A percentile compares a stretch with the other conserved stretches of the same genome.
Conservation (phyloP, 129 eudicot genomes). For the Helianthus tuberosus region DNA sequence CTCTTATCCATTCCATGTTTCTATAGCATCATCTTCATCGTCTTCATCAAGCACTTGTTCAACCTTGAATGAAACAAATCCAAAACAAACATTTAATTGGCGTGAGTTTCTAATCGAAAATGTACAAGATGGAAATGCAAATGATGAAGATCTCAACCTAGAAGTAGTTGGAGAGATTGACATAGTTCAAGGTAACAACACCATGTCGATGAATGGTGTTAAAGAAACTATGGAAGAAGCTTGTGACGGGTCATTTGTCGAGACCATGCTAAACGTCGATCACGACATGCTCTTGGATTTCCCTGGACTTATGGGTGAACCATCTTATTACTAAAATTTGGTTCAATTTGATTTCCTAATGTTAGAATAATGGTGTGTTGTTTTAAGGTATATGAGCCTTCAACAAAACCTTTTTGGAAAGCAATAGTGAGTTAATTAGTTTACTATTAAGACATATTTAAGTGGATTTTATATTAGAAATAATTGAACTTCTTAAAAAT, state of each 20-base stretch:
- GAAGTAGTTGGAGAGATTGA: conserved; percentile 26
- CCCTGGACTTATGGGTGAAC: conserved; percentile 73
- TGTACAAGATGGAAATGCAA: conserved; percentile 28
- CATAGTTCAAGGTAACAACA: conserved; percentile 18
- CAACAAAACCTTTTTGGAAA: conserved; percentile 2
- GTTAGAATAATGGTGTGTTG: conserved; percentile 23
- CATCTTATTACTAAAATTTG: conserved; percentile 41
- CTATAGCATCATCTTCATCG: conserved; percentile 36
- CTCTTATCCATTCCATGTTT: conserved; percentile 11
- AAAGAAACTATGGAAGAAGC: conserved; percentile 36
- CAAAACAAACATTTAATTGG: conserved; percentile 64
- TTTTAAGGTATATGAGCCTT: conserved; percentile 5
- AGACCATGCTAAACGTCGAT: conserved; percentile 70
- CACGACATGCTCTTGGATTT: conserved; percentile 64
- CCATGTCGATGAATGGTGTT: conserved; percentile 20
- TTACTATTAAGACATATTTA: conserved; percentile 10
- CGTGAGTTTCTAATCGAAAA: conserved; percentile 77
- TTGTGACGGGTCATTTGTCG: conserved; percentile 66
- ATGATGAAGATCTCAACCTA: conserved; percentile 14
- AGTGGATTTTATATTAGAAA: neutral
- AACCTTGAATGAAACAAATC: conserved; percentile 36
- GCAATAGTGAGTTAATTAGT: conserved; percentile 11
- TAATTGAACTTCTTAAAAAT: too few relatives aligned
- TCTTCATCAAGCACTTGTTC: conserved; percentile 40
- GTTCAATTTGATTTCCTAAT: conserved; percentile 21